Evolutionary conservation across 352 stramenopile species (phyloP).

Genomic region (Phytophthora brassicae): DNA sequence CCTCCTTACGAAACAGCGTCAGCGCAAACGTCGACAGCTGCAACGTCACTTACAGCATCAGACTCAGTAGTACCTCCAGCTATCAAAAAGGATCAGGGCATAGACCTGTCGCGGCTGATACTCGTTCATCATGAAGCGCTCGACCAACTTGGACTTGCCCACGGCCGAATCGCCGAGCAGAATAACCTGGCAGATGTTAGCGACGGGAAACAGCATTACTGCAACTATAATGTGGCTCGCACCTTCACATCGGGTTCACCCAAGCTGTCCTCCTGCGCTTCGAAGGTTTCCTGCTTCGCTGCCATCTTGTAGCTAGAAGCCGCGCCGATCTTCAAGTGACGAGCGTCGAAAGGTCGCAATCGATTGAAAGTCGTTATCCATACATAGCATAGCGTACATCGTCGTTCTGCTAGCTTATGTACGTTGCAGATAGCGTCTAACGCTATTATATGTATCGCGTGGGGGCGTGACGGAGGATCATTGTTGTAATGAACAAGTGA

Average conservation of each 20-base stretch:
- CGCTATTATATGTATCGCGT: too few relatives aligned
- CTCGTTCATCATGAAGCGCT: constrained; percentile 96
- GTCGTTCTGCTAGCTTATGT: too few relatives aligned
- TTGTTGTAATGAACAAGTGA: too few relatives aligned
- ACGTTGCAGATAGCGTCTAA: too few relatives aligned
- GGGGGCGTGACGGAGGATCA: too few relatives aligned
- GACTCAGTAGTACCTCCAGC: background rate
- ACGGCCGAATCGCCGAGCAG: constrained; percentile 94
- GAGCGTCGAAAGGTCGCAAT: too few relatives aligned
- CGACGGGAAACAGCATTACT: too few relatives aligned
- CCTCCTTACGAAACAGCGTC: constrained; percentile 93
- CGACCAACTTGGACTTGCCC: constrained; percentile 95
- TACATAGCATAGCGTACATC: too few relatives aligned
- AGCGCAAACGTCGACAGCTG: constrained; percentile 95
- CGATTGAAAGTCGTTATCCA: too few relatives aligned
- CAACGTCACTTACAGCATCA: background rate
- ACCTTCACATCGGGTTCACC: constrained; percentile 72
- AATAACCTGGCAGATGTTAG: constrained; percentile 70
- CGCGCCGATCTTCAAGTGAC: constrained; percentile 19
- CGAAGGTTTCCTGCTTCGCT: constrained; percentile 22
- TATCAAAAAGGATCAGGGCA: background rate
- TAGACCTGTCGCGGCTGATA: constrained; percentile 90
- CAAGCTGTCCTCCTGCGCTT: constrained; percentile 43
- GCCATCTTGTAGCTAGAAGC: constrained; percentile 26
- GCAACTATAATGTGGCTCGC: background rate